Conservation (phyloP, 164 flowering plant genomes). For the Tetrastigma voinierianum region DNA sequence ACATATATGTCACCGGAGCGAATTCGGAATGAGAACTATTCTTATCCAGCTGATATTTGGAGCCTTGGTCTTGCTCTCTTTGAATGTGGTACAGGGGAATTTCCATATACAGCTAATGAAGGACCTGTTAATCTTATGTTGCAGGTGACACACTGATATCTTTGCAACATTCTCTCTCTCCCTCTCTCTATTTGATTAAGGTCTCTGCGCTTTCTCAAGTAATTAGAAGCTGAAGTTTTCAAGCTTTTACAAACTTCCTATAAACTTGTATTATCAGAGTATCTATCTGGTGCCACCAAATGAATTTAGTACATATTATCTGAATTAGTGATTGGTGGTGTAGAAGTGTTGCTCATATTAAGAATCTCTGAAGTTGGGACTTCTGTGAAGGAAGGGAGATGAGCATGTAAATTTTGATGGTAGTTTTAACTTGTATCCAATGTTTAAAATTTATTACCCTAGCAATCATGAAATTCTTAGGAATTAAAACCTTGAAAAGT, state of each 20-base stretch:
- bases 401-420: not conserved
- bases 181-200: not conserved
- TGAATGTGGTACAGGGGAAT: constrained; percentile 98
- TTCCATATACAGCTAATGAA: constrained; percentile 89
- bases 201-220: not conserved
- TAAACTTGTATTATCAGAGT: not conserved
- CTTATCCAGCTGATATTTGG: constrained; percentile 99
- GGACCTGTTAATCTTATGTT: constrained; percentile 98
- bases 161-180: not conserved
- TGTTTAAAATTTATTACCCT: not conserved
- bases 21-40: constrained; percentile 87
- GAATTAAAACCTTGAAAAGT: not conserved
- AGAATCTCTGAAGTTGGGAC: not conserved
- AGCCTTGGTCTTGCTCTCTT: constrained; percentile 97
- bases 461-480: not conserved
- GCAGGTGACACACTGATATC: constrained; percentile 50
- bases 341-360: not conserved
- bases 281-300: not conserved
- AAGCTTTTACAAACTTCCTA: not conserved
- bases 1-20: constrained; percentile 99
- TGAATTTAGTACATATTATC: not conserved
- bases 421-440: not conserved
- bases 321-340: not conserved
- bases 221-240: not conserved
- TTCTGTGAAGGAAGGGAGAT: not conserved